A percentile compares a stretch with the other conserved stretches of the same genome.
These are phyloP conservation scores for Gautieria morchelliformis DNA, from an alignment of 768 basidiomycete species.

Conservation along the genomic window DNA sequence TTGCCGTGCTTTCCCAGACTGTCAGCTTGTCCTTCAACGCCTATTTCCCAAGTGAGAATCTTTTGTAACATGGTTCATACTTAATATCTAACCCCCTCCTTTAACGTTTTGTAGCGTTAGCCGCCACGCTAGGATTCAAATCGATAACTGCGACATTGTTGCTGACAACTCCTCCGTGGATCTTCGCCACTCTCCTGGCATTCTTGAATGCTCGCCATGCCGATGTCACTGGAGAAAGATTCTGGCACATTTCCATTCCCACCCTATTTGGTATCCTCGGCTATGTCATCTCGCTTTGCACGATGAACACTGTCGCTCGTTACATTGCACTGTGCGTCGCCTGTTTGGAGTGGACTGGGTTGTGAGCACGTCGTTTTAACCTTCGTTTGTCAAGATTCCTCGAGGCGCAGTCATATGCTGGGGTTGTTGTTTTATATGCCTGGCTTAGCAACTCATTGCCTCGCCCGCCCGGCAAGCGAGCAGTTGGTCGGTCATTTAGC, in stretches of 20 bases:
- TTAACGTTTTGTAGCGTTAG: slow-evolving; percentile 13
- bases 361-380: neutral
- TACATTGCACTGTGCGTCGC: slow-evolving; percentile 17
- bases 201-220: slow-evolving; percentile 28
- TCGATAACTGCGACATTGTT: slow-evolving; percentile 28
- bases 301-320: slow-evolving; percentile 20
- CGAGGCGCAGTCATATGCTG: slow-evolving; percentile 19
- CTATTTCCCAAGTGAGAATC: slow-evolving; percentile 20
- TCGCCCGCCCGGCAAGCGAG: slow-evolving; percentile 33
- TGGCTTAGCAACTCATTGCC: slow-evolving; percentile 30
- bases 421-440: slow-evolving; percentile 24
- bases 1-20: slow-evolving; percentile 23
- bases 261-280: slow-evolving; percentile 27
- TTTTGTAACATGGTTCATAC: neutral
- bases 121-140: slow-evolving; percentile 27
- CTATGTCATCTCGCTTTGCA: slow-evolving; percentile 22
- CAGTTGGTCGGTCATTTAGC: slow-evolving; percentile 15
- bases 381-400: slow-evolving; percentile 13
- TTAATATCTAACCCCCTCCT: neutral
- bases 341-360: neutral
- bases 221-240: slow-evolving; percentile 32
- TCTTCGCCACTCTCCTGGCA: slow-evolving; percentile 22
- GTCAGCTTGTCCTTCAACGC: slow-evolving; percentile 24
- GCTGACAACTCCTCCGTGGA: slow-evolving; percentile 32
- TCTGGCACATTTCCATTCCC: slow-evolving; percentile 26